phyloP scores from a whole-genome alignment of 192 early-diverging fungal species.

The Rhizophlyctis rosea region DNA sequence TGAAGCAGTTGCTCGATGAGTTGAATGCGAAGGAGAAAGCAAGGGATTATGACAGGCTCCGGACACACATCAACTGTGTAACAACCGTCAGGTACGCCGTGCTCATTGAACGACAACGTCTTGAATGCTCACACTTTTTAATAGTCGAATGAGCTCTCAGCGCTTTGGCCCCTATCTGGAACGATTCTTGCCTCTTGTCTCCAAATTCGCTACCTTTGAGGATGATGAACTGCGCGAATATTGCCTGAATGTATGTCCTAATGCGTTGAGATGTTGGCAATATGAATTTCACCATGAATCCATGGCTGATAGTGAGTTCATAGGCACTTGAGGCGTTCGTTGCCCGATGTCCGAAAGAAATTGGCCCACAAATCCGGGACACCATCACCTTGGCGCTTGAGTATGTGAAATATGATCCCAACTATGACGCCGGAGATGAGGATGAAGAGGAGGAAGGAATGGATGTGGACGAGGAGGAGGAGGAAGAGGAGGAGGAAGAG shows the following conservation, averaged over 20 bases:
- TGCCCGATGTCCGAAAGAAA: constrained; percentile 72
- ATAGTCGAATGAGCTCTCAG: constrained; percentile 69
- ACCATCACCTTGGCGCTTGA: constrained; percentile 61
- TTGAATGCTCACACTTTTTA: not conserved
- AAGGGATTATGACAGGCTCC: constrained; percentile 61
- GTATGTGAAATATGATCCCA: constrained; percentile 81
- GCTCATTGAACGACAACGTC: not conserved
- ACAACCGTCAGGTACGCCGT: constrained; percentile 64
- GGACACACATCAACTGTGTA: constrained; percentile 68
- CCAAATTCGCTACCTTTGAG: constrained; percentile 54
- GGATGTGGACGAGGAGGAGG: constrained; percentile 58
- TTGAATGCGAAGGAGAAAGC: constrained; percentile 50
- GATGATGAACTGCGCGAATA: constrained; percentile 83
- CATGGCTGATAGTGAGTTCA: not conserved
- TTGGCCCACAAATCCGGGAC: constrained; percentile 55
- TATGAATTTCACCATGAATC: not conserved
- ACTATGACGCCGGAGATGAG: constrained; percentile 75
- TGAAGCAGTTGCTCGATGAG: constrained; percentile 51
- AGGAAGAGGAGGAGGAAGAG: constrained; percentile 55
- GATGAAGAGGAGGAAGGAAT: constrained; percentile 53
- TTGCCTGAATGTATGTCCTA: constrained; percentile 58
- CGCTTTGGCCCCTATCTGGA: constrained; percentile 66
- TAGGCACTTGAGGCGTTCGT: constrained; percentile 72
- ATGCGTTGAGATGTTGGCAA: constrained; percentile 4
- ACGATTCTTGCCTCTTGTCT: constrained; percentile 58